A percentile compares a stretch with the other conserved stretches of the same genome.
phyloP scores from a whole-genome alignment of 495 filamentous ascomycete species.

The Aspergillus egyptiacus region DNA sequence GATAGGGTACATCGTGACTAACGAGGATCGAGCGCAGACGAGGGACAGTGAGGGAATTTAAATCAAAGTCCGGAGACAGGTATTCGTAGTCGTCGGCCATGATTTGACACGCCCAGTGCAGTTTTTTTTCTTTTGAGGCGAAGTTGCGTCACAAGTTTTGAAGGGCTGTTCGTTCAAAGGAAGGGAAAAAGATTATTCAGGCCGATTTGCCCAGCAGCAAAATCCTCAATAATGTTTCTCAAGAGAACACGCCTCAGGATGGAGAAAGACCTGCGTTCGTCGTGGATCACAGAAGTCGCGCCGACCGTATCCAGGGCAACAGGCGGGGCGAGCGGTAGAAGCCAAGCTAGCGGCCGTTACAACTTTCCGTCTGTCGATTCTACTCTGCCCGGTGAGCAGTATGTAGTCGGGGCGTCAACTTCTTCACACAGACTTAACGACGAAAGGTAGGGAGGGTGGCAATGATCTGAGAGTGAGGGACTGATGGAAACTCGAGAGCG shows the following conservation, averaged over 20 bases:
- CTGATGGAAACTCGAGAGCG: neutral
- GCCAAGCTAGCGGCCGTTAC: neutral
- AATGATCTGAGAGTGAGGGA: neutral
- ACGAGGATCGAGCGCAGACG: conserved; percentile 84
- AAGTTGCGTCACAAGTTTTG: neutral
- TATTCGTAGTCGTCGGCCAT: conserved; percentile 76
- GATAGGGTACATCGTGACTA: conserved; percentile 76
- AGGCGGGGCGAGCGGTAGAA: conserved; percentile 18
- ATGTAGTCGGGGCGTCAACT: too few relatives aligned
- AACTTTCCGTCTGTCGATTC: too few relatives aligned
- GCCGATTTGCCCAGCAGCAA: neutral
- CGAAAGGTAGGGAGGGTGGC: neutral
- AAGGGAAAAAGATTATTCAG: too few relatives aligned
- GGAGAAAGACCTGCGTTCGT: conserved; percentile 18
- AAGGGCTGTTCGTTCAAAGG: too few relatives aligned
- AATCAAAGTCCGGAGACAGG: conserved; percentile 77
- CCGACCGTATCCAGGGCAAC: conserved; percentile 38
- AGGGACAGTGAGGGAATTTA: conserved; percentile 73
- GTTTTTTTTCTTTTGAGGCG: too few relatives aligned
- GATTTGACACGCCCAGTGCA: conserved; percentile 24
- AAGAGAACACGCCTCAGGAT: conserved; percentile 1
- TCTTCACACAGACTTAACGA: neutral
- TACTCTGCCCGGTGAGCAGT: too few relatives aligned
- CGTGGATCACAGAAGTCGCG: conserved; percentile 25
- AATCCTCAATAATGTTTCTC: neutral